These are phyloP conservation scores for Citrullus amarus DNA, from an alignment of 306 rosid genomes.

Conservation along the genomic window DNA sequence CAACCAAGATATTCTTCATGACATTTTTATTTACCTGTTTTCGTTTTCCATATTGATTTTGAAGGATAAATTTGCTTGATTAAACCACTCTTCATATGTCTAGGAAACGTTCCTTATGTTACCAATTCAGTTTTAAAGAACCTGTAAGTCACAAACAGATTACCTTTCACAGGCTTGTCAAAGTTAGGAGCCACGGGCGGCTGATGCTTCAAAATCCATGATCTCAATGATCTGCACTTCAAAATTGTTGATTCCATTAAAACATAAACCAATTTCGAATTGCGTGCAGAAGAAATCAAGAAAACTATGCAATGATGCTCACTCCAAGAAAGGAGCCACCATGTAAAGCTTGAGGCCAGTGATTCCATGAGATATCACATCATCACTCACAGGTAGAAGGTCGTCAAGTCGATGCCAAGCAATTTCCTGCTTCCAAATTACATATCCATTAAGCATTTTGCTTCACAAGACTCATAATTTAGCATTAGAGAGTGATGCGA, in stretches of 20 bases:
- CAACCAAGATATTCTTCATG: not conserved
- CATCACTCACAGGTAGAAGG: constrained; percentile 63
- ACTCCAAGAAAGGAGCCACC: constrained; percentile 94
- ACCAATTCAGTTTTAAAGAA: not conserved
- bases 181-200: constrained; percentile 47
- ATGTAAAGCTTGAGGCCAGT: constrained; percentile 95
- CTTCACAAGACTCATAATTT: not conserved
- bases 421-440: constrained; percentile 60
- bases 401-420: constrained; percentile 96
- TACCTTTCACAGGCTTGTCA: constrained; percentile 74
- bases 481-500: not conserved
- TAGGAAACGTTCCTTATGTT: not conserved
- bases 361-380: constrained; percentile 88
- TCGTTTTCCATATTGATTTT: not conserved
- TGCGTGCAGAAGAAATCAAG: constrained; percentile 14
- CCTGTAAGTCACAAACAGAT: not conserved
- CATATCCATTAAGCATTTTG: constrained; percentile 13
- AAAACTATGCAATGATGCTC: constrained; percentile 26
- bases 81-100: not conserved
- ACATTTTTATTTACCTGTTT: not conserved
- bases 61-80: not conserved
- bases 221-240: constrained; percentile 53
- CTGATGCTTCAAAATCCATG: constrained; percentile 58
- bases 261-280: constrained; percentile 1
- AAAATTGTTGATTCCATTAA: constrained; percentile 17